A percentile compares a stretch with the other conserved stretches of the same genome.
Evolutionary conservation across 2,329 filamentous ascomycete genomes (phyloP).

Genomic region (Cordyceps tenuipes): DNA sequence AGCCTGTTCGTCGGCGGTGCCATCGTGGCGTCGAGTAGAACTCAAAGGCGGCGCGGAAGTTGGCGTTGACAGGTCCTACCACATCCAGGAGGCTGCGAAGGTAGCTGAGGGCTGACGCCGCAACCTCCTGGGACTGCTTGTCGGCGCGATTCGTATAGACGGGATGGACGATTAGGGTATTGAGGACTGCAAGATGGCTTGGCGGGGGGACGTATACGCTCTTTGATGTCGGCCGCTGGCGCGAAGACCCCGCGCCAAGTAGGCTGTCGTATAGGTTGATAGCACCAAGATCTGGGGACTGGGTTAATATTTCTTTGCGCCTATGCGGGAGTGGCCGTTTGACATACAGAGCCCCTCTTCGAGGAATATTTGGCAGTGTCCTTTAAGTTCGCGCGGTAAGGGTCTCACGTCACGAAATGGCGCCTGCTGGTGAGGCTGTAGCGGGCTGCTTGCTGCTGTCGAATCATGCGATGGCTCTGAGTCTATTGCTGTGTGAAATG

Average conservation of each 20-base stretch:
- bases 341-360: slow-evolving; percentile 63
- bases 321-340: not conserved
- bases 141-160: slow-evolving; percentile 64
- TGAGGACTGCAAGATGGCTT: slow-evolving; percentile 67
- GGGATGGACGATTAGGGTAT: slow-evolving; percentile 76
- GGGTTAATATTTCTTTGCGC: not conserved
- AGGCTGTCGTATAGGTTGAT: slow-evolving; percentile 57
- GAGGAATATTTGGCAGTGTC: slow-evolving; percentile 62
- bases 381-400: slow-evolving; percentile 55
- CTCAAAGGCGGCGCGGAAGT: slow-evolving; percentile 61
- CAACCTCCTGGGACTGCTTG: slow-evolving; percentile 52
- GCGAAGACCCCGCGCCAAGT: slow-evolving; percentile 44
- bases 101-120: slow-evolving; percentile 60
- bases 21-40: slow-evolving; percentile 40
- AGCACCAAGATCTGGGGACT: slow-evolving; percentile 30
- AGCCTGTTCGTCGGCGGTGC: slow-evolving; percentile 24
- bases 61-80: slow-evolving; percentile 62
- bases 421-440: slow-evolving; percentile 20
- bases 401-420: slow-evolving; percentile 45
- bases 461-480: slow-evolving; percentile 20
- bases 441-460: slow-evolving; percentile 29
- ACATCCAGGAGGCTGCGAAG: slow-evolving; percentile 58
- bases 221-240: slow-evolving; percentile 19
- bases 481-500: slow-evolving; percentile 28
- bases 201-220: slow-evolving; percentile 59